Percentiles rank a stretch among this genome's conserved stretches.
Evolutionary conservation across 2,329 filamentous ascomycete genomes (phyloP).

Genomic region (Arachnomyces sp.): DNA sequence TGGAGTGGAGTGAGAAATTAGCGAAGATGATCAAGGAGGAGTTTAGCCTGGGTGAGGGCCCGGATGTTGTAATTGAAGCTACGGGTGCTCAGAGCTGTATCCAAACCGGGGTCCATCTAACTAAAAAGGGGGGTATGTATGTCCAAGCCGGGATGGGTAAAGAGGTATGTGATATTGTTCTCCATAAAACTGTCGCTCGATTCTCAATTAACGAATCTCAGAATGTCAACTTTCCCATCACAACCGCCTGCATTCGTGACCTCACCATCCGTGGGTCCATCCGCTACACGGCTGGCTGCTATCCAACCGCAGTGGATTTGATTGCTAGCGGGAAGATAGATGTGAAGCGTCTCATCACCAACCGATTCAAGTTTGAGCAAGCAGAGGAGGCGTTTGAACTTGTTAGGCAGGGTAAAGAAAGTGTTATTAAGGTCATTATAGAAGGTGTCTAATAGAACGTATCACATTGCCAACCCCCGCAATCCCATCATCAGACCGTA

Average conservation of each 20-base stretch:
- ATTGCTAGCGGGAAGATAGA: constrained; percentile 41
- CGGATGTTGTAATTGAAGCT: constrained; percentile 45
- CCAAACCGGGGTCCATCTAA: constrained; percentile 39
- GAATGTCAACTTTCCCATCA: constrained; percentile 47
- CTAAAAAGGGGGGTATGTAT: constrained; percentile 42
- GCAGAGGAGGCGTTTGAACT: constrained; percentile 43
- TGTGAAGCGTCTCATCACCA: constrained; percentile 33
- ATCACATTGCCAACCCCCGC: too few relatives aligned
- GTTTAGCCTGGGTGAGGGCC: constrained; percentile 37
- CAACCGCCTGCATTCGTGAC: constrained; percentile 41
- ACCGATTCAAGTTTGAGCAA: constrained; percentile 38
- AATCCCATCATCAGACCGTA: too few relatives aligned
- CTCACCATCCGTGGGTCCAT: constrained; percentile 46
- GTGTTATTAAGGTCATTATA: constrained; percentile 40
- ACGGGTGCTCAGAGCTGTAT: constrained; percentile 44
- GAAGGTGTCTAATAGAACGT: constrained; percentile 25
- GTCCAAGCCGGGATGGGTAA: constrained; percentile 48
- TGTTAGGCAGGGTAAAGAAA: constrained; percentile 32
- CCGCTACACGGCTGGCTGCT: constrained; percentile 45
- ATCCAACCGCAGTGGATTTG: constrained; percentile 43
- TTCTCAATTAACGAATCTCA: constrained; percentile 8
- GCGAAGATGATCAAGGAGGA: constrained; percentile 33
- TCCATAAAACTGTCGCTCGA: too few relatives aligned
- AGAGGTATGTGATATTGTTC: constrained; percentile 22
- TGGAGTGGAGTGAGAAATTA: constrained; percentile 31